Base-by-base conservation (phyloP, 768 basidiomycete species). In the Leccinum olivaceopallidum region DNA sequence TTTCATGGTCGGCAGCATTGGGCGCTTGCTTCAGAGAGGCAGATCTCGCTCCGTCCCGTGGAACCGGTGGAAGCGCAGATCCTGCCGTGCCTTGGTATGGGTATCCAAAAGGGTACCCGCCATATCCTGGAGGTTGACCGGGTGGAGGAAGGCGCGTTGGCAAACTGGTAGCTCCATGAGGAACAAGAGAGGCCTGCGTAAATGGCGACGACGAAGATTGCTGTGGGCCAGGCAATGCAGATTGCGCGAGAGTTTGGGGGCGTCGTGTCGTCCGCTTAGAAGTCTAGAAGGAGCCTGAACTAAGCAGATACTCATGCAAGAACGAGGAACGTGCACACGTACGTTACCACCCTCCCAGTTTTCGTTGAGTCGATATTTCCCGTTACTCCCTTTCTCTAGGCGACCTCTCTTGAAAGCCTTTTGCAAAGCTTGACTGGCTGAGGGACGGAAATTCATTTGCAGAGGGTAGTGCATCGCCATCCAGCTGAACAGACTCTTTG, bases 391-490 rank as follows among this genome's bases (percentile, higher is more conserved):
- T 70, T 94, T 95, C 69, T 90, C 86, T 56, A 95, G 81, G 26
- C 93, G 79, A 9, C 92, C 92, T 51, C 92, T 81, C 71, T 87
- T 90, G 74, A 79, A 92, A 5, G 93, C 92, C 65, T 94, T 94
- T 72, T 92, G 90, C 57, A 95, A 75, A 7, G 93, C 93, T 73
- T 95, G 93, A 67, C 90, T 92, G 4, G 93, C 93, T 2, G 90
- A 93, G 2, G 93, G 91, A 39, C 93, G 80, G 68, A 95, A 95
- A 76, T 94, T 95, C n/a, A 83, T 86, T 71, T 92, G 90, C 6
- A 95, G 71, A 13, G 93, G 93, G 71, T 92, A 95, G 42, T 84
- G 82, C 32, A 83, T 78, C 4, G 87, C 87, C 89, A 95, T 95
- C 89, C 89, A 92, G 6, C 83, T 77, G 71, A 92, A 95, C 32